A percentile compares a stretch with the other conserved stretches of the same genome.
Evolutionary conservation across 179 eudicot genomes (phyloP).

Genomic region (Amaranthus tricolor): DNA sequence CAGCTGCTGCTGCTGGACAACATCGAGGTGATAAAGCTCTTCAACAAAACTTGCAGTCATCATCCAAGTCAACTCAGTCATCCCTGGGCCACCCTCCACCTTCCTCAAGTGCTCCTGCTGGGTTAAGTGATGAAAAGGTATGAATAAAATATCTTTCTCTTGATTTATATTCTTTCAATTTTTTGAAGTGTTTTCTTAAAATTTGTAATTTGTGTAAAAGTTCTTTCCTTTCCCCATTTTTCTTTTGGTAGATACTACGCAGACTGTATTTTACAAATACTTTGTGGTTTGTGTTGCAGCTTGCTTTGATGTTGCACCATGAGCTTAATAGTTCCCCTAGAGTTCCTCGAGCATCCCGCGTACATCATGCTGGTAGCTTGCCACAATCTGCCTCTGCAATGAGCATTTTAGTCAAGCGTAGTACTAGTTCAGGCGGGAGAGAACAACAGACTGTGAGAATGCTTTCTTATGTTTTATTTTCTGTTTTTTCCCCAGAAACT

Average conservation of each 20-base stretch:
- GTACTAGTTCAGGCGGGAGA: conserved; percentile 70
- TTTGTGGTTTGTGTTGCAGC: conserved; percentile 47
- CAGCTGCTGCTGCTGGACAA: conserved; percentile 33
- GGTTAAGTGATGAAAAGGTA: conserved; percentile 97
- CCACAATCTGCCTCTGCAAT: conserved; percentile 76
- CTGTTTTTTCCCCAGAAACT: neutral
- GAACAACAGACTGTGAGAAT: conserved; percentile 59
- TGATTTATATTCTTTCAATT: neutral
- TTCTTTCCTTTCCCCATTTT: too few species aligned
- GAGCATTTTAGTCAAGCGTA: conserved; percentile 64
- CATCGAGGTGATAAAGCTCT: conserved; percentile 54
- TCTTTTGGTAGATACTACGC: neutral
- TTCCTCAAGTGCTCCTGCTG: conserved; percentile 60
- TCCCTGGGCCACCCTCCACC: conserved; percentile 46
- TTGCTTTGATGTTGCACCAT: conserved; percentile 91
- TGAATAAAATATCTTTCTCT: neutral
- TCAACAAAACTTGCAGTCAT: conserved; percentile 39
- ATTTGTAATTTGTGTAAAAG: too few species aligned
- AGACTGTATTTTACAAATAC: neutral
- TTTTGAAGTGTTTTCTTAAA: neutral
- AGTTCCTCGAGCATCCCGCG: conserved; percentile 96
- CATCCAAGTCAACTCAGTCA: conserved; percentile 50
- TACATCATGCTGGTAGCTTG: conserved; percentile 79
- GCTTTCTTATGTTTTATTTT: conserved; percentile 9
- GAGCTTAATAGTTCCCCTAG: conserved; percentile 98